A percentile compares a stretch with the other conserved stretches of the same genome.
Evolutionary conservation across 257 asterid species (phyloP).

Genomic region (Nicotiana paniculata): DNA sequence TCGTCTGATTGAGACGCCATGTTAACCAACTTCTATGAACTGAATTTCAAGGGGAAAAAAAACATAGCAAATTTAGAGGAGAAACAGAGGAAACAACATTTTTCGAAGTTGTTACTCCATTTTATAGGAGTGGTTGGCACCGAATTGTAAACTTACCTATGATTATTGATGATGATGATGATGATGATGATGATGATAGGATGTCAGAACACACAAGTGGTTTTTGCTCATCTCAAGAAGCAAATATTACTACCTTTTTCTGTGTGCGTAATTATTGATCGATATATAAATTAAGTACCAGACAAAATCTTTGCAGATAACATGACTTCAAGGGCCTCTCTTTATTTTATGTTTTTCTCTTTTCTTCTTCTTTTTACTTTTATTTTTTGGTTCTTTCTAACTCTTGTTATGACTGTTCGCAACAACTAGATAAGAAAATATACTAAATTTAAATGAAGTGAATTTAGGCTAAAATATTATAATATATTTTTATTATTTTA

Average conservation of each 20-base stretch:
- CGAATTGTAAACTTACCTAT: background rate
- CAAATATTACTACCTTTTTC: background rate
- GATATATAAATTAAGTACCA: background rate
- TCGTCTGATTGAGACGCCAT: conserved; percentile 58
- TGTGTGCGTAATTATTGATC: background rate
- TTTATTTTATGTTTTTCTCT: background rate
- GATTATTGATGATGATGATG: conserved; percentile 10
- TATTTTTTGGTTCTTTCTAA: background rate
- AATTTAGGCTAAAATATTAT: no score
- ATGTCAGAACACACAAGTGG: conserved; percentile 3
- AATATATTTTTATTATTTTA: no score
- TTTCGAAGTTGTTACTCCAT: background rate
- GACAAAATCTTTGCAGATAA: conserved; percentile 1
- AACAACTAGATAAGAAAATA: background rate
- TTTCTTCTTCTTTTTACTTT: background rate
- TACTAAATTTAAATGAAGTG: no score
- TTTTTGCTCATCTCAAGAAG: conserved; percentile 19
- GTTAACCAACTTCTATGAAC: conserved; percentile 16
- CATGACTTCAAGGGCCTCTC: background rate
- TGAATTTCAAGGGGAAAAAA: conserved; percentile 2
- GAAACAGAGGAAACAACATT: background rate
- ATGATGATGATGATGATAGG: conserved; percentile 10
- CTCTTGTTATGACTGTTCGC: background rate
- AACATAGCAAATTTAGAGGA: background rate
- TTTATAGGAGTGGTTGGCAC: background rate